A percentile compares a stretch with the other conserved stretches of the same genome.
Evolutionary conservation across 805 yeast genomes (phyloP).

Genomic region (Saturnispora dispora): DNA sequence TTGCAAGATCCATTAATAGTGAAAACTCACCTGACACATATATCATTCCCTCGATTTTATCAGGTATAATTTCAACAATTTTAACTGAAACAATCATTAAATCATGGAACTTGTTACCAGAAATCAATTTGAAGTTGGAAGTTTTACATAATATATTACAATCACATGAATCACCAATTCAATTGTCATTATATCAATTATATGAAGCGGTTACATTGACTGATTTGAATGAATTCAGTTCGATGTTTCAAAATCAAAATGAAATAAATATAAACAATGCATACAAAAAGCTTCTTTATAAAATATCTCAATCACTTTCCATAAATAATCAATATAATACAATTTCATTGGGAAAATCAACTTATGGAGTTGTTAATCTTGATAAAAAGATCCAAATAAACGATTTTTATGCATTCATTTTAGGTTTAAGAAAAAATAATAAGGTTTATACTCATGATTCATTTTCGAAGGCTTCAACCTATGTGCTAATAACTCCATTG

Average conservation of each 20-base stretch:
- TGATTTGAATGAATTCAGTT: conserved; percentile 24
- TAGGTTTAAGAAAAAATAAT: conserved; percentile 41
- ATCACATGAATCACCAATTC: conserved; percentile 33
- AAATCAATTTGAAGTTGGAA: conserved; percentile 28
- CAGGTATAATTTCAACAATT: conserved; percentile 23
- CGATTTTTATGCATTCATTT: conserved; percentile 35
- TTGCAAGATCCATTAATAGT: conserved; percentile 16
- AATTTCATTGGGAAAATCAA: conserved; percentile 20
- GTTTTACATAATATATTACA: conserved; percentile 28
- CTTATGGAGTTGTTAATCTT: conserved; percentile 18
- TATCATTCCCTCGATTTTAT: conserved; percentile 25
- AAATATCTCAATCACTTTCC: conserved; percentile 14
- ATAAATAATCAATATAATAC: conserved; percentile 24
- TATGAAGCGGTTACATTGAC: conserved; percentile 28
- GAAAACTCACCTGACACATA: conserved; percentile 20
- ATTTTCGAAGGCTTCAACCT: conserved; percentile 25
- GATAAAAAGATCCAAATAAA: conserved; percentile 18
- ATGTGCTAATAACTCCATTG: conserved; percentile 37
- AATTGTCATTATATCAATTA: conserved; percentile 31
- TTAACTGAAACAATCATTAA: conserved; percentile 20
- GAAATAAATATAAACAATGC: conserved; percentile 18
- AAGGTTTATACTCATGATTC: conserved; percentile 26
- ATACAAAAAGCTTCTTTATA: conserved; percentile 19
- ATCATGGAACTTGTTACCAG: conserved; percentile 27
- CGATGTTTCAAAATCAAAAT: conserved; percentile 17